A percentile compares a stretch with the other conserved stretches of the same genome.
Evolutionary conservation across 2,329 filamentous ascomycete species (phyloP).

Genomic region (Mollisia scopiformis): DNA sequence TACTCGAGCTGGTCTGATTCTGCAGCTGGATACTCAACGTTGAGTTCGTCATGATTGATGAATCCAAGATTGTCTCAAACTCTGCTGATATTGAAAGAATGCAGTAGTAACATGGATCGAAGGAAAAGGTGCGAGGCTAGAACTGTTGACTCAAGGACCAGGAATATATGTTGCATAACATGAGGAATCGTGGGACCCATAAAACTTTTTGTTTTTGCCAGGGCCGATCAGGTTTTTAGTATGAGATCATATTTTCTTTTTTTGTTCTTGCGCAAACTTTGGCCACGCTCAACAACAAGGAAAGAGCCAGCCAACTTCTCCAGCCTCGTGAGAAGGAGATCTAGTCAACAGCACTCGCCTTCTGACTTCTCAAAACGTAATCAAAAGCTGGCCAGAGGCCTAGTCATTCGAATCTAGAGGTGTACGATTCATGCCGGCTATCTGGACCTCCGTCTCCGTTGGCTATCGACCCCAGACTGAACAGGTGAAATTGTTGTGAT

Average conservation of each 20-base stretch:
- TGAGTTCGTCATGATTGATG: not conserved
- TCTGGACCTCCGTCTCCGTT: no score
- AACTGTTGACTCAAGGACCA: no score
- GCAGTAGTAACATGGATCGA: not conserved
- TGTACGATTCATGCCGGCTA: not conserved
- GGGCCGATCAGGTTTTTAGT: not conserved
- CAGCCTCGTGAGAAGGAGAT: not conserved
- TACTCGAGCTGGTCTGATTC: slow-evolving; percentile 65
- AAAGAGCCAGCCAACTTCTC: not conserved
- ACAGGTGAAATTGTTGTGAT: no score
- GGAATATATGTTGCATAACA: no score
- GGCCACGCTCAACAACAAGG: not conserved
- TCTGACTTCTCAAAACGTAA: not conserved
- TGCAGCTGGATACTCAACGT: slow-evolving; percentile 64
- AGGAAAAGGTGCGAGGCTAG: not conserved
- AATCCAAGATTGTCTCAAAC: not conserved
- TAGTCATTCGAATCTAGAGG: not conserved
- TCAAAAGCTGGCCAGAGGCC: not conserved
- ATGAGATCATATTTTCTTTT: not conserved
- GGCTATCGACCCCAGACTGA: no score
- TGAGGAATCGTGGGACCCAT: no score
- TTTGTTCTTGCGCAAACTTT: not conserved
- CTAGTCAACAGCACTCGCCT: not conserved
- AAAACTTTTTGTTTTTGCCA: not conserved
- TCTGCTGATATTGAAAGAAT: not conserved